These are phyloP conservation scores for Acanthamoeba healyi DNA, from an alignment of 208 protist genomes.

Conservation along the genomic window DNA sequence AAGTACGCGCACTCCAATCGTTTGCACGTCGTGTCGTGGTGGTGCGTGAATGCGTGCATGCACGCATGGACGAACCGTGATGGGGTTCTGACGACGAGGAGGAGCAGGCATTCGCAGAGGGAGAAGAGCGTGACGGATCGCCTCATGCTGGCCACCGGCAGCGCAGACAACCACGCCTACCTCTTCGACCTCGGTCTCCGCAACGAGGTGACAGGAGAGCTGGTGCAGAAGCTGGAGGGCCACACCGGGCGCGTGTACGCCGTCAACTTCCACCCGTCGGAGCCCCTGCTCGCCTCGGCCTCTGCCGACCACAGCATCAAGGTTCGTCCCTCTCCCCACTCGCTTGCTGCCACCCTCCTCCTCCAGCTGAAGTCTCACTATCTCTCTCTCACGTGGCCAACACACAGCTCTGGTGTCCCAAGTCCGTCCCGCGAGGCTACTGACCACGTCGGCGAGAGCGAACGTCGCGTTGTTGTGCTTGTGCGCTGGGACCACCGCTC, in stretches of 20 bases:
- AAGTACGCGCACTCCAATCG: neutral
- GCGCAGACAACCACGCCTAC: conserved; percentile 78
- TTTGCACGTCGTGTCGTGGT: too few species aligned
- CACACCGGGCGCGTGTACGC: conserved; percentile 80
- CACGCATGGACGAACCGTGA: neutral
- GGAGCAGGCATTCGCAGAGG: conserved; percentile 9
- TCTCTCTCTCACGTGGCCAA: neutral
- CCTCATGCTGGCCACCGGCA: conserved; percentile 78
- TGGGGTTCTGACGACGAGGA: neutral
- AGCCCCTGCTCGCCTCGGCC: conserved; percentile 79
- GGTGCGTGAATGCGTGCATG: neutral
- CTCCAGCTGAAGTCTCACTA: neutral
- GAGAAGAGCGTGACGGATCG: conserved; percentile 76
- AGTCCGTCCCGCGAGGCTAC: neutral
- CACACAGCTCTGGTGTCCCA: neutral
- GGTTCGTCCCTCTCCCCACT: conserved; percentile 36
- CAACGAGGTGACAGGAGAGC: conserved; percentile 59
- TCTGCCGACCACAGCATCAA: conserved; percentile 81
- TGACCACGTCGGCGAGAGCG: too few species aligned
- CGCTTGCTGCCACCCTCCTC: neutral
- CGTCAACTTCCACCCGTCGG: conserved; percentile 81
- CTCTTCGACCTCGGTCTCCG: conserved; percentile 72
- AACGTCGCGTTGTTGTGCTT: too few species aligned
- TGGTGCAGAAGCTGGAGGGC: conserved; percentile 82
- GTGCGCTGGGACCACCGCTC: too few species aligned